Conservation (phyloP, 1,284 basidiomycete species). For the Hypsizygus ulmarius region DNA sequence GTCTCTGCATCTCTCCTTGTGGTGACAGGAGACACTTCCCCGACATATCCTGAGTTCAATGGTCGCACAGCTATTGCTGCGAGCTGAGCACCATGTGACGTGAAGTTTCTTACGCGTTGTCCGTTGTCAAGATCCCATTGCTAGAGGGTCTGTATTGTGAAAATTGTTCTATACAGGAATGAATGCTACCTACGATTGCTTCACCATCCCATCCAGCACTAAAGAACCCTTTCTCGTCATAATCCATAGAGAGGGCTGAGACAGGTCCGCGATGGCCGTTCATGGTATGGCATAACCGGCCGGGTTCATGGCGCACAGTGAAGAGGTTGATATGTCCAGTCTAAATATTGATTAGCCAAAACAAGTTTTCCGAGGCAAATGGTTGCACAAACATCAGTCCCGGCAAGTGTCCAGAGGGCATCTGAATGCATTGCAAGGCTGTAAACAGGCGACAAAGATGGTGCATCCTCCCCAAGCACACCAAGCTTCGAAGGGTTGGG, state of each 20-base stretch:
- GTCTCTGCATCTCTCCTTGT: conserved; percentile 1
- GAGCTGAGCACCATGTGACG: conserved; percentile 84
- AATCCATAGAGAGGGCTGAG: conserved; percentile 79
- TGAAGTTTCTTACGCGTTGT: conserved; percentile 73
- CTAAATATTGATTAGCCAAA: conserved; percentile 35
- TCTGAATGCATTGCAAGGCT: conserved; percentile 88
- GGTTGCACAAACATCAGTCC: conserved; percentile 68
- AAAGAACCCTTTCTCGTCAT: conserved; percentile 82
- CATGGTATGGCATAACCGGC: conserved; percentile 75
- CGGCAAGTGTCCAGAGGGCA: conserved; percentile 86
- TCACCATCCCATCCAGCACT: conserved; percentile 96
- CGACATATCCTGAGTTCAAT: conserved; percentile 38
- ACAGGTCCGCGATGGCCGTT: conserved; percentile 77
- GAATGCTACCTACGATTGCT: conserved; percentile 63
- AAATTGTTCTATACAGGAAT: conserved; percentile 4
- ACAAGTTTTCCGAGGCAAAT: background rate
- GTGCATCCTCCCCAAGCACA: conserved; percentile 42
- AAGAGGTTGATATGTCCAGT: conserved; percentile 87
- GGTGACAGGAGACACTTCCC: conserved; percentile 29
- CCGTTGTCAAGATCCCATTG: conserved; percentile 99
- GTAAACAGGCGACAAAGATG: conserved; percentile 70
- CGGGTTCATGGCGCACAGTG: conserved; percentile 91
- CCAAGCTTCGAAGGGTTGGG: conserved; percentile 28
- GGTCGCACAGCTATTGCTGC: conserved; percentile 83
- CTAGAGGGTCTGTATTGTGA: conserved; percentile 40